Evolutionary conservation across 805 yeast genomes (phyloP), one percentile per base, ranked within the genome.

Genomic region (Wickerhamiella hasegawae): DNA sequence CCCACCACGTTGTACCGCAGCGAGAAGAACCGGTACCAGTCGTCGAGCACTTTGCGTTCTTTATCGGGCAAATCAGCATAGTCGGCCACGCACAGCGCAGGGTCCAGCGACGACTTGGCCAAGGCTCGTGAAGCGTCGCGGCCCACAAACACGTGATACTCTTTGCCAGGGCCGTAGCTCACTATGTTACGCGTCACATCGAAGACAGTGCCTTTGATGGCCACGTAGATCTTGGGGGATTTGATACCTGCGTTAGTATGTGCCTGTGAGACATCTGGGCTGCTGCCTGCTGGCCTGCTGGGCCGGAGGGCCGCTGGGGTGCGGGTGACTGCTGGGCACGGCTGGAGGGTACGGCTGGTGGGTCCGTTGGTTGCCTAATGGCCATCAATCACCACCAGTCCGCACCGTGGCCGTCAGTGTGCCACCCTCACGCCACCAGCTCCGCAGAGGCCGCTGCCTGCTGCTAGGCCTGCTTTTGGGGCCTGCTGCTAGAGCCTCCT

Each of bases 71-170:
- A 63, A 30, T 54, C 66, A 18, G 43, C 45, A 29, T 45, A 52
- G 14, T 47, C 51, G 5, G 59, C 48, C 21, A 40, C 60, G 1
- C 69, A 67, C 41, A 74, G 78, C 37, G 62, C 70, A 0, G 62
- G 59, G n/a, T 66, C 62, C 38, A 75, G 52, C 15, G 75, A 67
- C 35, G 81, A 73, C 47, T 74, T 69, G 2, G 80, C 94, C 35
- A 82, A 59, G 2, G 87, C 77, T 39, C 90, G 59, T 23, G 81
- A 70, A 17, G 81, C 80, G 45, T 82, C 94, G 42, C 68, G 71
- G 4, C 87, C 94, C 8, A 73, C 80, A 28, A 82, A 63, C 5
- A 64, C 70, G 47, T 72, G 73, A 54, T 82, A 83, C 17, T 76
- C 73, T 40, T 71, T 69, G 0, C 84, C 85, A 3, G 76, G 76